These are phyloP conservation scores for Coemansia sp. DNA, from an alignment of 192 early-diverging fungal genomes.

Conservation along the genomic window DNA sequence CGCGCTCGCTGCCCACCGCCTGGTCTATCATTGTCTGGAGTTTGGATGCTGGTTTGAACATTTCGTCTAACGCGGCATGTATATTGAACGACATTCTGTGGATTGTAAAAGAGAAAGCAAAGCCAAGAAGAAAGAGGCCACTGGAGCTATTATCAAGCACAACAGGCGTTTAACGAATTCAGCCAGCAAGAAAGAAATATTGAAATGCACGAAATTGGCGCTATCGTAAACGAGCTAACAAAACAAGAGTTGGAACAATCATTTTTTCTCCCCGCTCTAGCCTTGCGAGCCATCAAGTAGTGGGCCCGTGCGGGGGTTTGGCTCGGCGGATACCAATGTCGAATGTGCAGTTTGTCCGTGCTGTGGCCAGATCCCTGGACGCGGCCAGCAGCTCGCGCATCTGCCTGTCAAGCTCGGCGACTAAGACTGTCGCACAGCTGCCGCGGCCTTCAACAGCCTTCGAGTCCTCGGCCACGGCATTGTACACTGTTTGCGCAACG, in stretches of 20 bases:
- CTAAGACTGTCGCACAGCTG: slow-evolving; percentile 13
- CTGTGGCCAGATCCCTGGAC: slow-evolving; percentile 23
- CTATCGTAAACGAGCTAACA: neutral
- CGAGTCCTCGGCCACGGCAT: slow-evolving; percentile 19
- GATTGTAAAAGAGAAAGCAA: neutral
- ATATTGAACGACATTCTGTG: slow-evolving; percentile 45
- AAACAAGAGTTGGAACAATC: too few species aligned
- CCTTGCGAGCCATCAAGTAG: too few species aligned
- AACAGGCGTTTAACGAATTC: too few species aligned
- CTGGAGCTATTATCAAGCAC: too few species aligned
- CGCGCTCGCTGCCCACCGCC: slow-evolving; percentile 69
- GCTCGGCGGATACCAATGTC: slow-evolving; percentile 25
- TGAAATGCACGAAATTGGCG: neutral
- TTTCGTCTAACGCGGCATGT: slow-evolving; percentile 41
- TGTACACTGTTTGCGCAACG: slow-evolving; percentile 33
- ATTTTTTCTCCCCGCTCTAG: too few species aligned
- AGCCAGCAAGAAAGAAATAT: neutral
- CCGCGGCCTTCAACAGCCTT: slow-evolving; percentile 23
- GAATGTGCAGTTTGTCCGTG: slow-evolving; percentile 29
- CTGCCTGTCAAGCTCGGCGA: slow-evolving; percentile 49
- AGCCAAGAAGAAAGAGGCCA: too few species aligned
- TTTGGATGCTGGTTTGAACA: slow-evolving; percentile 49
- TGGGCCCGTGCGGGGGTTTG: neutral
- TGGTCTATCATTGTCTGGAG: slow-evolving; percentile 64
- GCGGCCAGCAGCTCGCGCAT: slow-evolving; percentile 32